These are phyloP conservation scores for Cryptosporidium xiaoi DNA, from an alignment of 169 alveolate species.

Conservation along the genomic window DNA sequence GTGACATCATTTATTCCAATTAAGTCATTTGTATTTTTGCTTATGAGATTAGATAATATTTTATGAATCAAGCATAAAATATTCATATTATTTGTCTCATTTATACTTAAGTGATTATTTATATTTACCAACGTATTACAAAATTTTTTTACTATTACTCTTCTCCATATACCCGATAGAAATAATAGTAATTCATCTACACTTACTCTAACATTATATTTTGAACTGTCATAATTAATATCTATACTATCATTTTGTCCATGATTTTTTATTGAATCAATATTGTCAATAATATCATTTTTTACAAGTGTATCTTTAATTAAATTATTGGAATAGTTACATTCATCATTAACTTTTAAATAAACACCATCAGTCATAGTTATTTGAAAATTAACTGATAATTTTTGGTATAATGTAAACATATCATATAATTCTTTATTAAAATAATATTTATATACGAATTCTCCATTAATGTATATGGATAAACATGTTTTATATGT, in stretches of 20 bases:
- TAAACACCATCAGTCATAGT: conserved; percentile 18
- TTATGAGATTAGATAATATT: neutral
- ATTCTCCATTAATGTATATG: conserved; percentile 49
- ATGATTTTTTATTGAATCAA: neutral
- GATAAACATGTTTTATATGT: conserved; percentile 26
- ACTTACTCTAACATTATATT: neutral
- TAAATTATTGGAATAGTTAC: conserved; percentile 19
- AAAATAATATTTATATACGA: conserved; percentile 3
- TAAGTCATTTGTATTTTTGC: neutral
- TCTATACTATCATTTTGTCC: neutral
- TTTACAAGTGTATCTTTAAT: conserved; percentile 17
- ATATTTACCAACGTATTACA: neutral
- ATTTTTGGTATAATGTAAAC: neutral
- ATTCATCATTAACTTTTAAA: conserved; percentile 11
- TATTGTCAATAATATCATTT: conserved; percentile 19
- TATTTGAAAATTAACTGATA: conserved; percentile 6
- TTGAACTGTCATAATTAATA: neutral
- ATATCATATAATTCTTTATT: neutral
- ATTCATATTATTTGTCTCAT: neutral
- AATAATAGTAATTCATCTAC: conserved; percentile 17
- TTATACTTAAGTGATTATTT: neutral
- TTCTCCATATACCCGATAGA: conserved; percentile 56
- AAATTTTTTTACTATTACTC: neutral
- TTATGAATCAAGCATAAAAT: neutral
- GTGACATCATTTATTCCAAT: neutral